Evolutionary conservation across 345 rosid genomes (phyloP), one percentile per base, ranked within the genome.

Genomic region (Citrus unshiu): DNA sequence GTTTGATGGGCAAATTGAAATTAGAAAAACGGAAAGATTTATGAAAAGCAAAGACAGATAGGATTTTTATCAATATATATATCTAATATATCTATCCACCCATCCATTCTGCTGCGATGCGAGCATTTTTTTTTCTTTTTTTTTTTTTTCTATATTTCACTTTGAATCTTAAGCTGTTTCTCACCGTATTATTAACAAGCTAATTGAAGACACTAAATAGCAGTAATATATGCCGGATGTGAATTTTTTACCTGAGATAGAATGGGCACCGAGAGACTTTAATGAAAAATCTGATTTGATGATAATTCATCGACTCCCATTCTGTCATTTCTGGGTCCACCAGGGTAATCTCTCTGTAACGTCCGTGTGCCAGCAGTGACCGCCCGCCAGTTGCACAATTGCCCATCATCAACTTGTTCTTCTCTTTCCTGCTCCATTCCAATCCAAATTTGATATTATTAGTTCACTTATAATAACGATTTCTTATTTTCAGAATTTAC

Each of bases 281-380:
- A 46, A 13, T 46, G 51, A 46, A 63, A 64, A 13, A 16, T 64
- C 21, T 64, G 40, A 8, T 46, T 12, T 12, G 18, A 22, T 22
- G 51, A 37, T 22, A 37, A 4, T 22, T 35, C n/a, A 10, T 27
- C 22, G n/a, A 7, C 46, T 21, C 8, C 8, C 29, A 21, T 22
- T 35, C 70, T 66, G 37, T 63, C 46, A 18, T 69, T n/a, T 69
- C 6, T 14, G 73, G 59, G 35, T 70, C 73, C 59, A 70, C 73
- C 9, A 25, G 14, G n/a, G 37, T 27, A 14, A 25, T 25, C 9
- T 49, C 8, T 7, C 9, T 69, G 34, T 16, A 7, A 43, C 6
- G 16, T 69, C 72, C 73, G 58, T 25, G 73, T 25, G 35, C 22
- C 7, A 14, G 34, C 58, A 25, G 73, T 69, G 54, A 60, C 70